Conservation (phyloP, 1,284 basidiomycete genomes). For the Cryptococcus amylolentus region DNA sequence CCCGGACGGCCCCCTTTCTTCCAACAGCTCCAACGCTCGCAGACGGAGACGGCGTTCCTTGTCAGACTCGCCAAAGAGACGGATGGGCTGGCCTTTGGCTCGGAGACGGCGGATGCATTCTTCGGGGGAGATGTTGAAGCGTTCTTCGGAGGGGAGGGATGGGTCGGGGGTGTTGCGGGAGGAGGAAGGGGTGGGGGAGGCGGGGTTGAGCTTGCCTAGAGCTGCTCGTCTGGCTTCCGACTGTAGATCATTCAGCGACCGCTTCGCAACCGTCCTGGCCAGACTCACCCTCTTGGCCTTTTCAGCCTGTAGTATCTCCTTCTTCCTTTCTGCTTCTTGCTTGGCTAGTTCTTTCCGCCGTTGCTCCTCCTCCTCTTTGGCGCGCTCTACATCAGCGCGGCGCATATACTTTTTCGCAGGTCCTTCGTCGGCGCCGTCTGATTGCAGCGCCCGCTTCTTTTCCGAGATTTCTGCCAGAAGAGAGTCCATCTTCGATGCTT, state of each 20-base stretch:
- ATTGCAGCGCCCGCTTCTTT: constrained; percentile 68
- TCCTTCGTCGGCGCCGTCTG: neutral
- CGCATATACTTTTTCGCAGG: constrained; percentile 72
- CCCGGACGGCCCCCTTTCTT: constrained; percentile 62
- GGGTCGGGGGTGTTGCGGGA: constrained; percentile 35
- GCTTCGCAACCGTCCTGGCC: constrained; percentile 7
- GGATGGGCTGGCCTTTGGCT: constrained; percentile 86
- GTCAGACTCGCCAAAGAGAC: constrained; percentile 92
- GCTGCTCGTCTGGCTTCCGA: constrained; percentile 20
- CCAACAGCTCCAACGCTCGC: constrained; percentile 88
- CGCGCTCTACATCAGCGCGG: constrained; percentile 62
- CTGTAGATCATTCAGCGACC: constrained; percentile 16
- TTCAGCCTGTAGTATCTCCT: constrained; percentile 27
- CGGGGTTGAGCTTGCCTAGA: constrained; percentile 20
- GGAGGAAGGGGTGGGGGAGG: constrained; percentile 18
- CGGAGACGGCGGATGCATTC: constrained; percentile 87
- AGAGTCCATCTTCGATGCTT: constrained; percentile 36
- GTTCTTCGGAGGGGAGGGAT: constrained; percentile 47
- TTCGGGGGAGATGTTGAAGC: constrained; percentile 87
- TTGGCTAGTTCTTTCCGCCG: constrained; percentile 45
- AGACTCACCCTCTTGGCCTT: constrained; percentile 47
- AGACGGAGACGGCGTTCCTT: constrained; percentile 85
- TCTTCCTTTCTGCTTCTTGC: constrained; percentile 43
- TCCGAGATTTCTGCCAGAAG: constrained; percentile 68
- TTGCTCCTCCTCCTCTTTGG: constrained; percentile 68